These are phyloP conservation scores for Agastache rugosa DNA, from an alignment of 257 asterid genomes.

Conservation along the genomic window DNA sequence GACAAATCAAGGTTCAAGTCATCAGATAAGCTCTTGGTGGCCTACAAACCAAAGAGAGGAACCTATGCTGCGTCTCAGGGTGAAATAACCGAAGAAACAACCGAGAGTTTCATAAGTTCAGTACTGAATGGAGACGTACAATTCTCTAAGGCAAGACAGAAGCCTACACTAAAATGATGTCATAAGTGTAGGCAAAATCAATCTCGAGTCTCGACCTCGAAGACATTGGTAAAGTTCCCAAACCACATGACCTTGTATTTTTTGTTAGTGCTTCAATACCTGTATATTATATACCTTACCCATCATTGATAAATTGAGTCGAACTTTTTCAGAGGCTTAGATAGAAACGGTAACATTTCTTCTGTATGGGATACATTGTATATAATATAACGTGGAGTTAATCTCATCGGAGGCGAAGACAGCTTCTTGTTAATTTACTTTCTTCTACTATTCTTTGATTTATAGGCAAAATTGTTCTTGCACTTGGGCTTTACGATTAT, in stretches of 20 bases:
- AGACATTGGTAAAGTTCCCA: background rate
- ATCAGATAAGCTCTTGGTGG: slow-evolving; percentile 62
- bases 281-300: slow-evolving; percentile 20
- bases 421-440: background rate
- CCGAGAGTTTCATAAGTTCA: slow-evolving; percentile 67
- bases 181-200: background rate
- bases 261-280: background rate
- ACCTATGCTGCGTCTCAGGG: slow-evolving; percentile 61
- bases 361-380: background rate
- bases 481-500: no score
- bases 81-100: slow-evolving; percentile 62
- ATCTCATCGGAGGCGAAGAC: background rate
- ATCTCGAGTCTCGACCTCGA: background rate
- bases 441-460: no score
- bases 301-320: background rate
- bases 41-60: slow-evolving; percentile 84
- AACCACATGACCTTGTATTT: background rate
- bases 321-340: background rate
- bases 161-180: slow-evolving; percentile 53
- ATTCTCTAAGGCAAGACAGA: slow-evolving; percentile 66
- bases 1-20: slow-evolving; percentile 72
- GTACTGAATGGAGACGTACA: slow-evolving; percentile 79
- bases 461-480: no score
- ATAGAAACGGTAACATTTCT: background rate
- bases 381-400: background rate